Evolutionary conservation across 140 eudicot genomes (phyloP), one percentile per base, ranked within the genome.

Genomic region (Bidens hawaiensis): DNA sequence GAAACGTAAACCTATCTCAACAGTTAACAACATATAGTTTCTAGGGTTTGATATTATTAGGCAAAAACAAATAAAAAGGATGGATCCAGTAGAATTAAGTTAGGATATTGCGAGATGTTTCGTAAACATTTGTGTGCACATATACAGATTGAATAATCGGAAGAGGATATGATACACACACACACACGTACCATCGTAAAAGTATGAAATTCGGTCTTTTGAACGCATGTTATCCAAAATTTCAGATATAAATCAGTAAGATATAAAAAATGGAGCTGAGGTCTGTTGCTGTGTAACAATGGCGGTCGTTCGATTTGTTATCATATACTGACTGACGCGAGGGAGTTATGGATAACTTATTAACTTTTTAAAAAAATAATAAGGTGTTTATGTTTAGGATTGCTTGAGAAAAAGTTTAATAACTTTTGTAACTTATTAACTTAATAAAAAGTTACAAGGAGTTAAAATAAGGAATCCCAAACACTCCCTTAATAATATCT

Each of bases 151-250:
- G n/a, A n/a, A n/a, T n/a, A n/a, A n/a, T n/a, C n/a, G n/a, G n/a
- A n/a, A n/a, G n/a, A n/a, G n/a, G n/a, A n/a, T n/a, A n/a, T n/a
- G n/a, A n/a, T n/a, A n/a, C n/a, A n/a, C n/a, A n/a, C n/a, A n/a
- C n/a, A 64, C 26, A 10, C 31, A 23, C 74, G 28, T 55, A 87
- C 99, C 99, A 47, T 93, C 96, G 62, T 93, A 93, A 59, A 93
- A 93, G 76, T 93, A 93, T 60, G 99, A 74, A 59, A 93, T 93
- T 40, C 65, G 85, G 69, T 87, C 99, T 79, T 93, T 93, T 57
- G 87, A 80, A 28, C 88, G 88, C 99, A 93, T 93, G 26, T 50
- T 50, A 16, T 46, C 67, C 9, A 7, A 5, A 5, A 31, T 36
- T 40, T 48, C 43, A 49, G 46, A 60, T 13, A 10, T 15, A 59